Conservation (phyloP, 305 asterid species). For the Caryopteris hybrid region DNA sequence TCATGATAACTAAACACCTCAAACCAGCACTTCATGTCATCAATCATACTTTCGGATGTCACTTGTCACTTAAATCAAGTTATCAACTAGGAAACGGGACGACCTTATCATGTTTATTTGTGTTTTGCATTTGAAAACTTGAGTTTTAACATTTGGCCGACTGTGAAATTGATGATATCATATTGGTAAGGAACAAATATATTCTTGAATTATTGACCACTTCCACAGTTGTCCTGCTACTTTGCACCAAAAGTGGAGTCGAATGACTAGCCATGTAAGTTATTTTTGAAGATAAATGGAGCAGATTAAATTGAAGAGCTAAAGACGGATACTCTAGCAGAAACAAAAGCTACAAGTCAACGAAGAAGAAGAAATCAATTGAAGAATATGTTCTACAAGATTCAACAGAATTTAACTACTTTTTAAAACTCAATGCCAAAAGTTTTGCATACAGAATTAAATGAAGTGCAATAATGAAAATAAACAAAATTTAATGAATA, state of each 20-base stretch:
- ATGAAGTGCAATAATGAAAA: neutral
- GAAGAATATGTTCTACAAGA: conserved; percentile 4
- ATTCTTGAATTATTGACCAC: neutral
- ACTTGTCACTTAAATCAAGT: neutral
- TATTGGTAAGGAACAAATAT: neutral
- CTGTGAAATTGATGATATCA: neutral
- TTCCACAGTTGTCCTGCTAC: neutral
- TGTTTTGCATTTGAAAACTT: neutral
- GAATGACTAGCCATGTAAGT: neutral
- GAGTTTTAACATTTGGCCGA: neutral
- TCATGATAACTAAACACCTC: neutral
- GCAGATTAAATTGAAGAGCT: neutral
- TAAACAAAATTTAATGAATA: neutral
- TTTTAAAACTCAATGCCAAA: neutral
- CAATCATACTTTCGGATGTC: neutral
- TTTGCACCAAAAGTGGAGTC: neutral
- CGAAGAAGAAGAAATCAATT: neutral
- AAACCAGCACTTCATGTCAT: neutral
- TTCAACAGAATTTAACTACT: neutral
- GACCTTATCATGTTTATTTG: neutral
- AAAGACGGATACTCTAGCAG: neutral
- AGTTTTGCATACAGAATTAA: neutral
- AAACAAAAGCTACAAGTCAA: too few relatives aligned
- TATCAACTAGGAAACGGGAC: neutral
- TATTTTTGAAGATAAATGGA: neutral